phyloP scores from a whole-genome alignment of 2,329 filamentous ascomycete species.

The Macrophomina tecta region DNA sequence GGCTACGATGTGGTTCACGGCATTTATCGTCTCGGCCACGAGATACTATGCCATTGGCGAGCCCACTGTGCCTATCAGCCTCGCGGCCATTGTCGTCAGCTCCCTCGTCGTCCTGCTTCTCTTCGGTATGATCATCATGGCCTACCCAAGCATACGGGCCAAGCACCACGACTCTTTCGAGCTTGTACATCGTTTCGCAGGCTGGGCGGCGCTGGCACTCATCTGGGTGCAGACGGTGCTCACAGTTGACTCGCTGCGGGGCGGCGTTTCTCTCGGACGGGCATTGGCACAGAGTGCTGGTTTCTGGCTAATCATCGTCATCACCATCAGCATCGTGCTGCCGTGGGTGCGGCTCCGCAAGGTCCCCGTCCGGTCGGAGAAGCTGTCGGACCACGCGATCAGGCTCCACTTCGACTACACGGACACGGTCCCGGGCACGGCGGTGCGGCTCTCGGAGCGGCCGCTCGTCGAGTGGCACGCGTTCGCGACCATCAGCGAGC shows the following conservation, averaged over 20 bases:
- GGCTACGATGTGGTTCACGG: slow-evolving; percentile 50
- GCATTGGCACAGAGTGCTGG: slow-evolving; percentile 55
- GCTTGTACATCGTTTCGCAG: slow-evolving; percentile 42
- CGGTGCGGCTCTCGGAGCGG: slow-evolving; percentile 21
- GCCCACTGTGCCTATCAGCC: slow-evolving; percentile 18
- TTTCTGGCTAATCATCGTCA: slow-evolving; percentile 73
- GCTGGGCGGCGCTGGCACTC: slow-evolving; percentile 40
- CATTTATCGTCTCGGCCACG: slow-evolving; percentile 40
- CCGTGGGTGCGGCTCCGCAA: slow-evolving; percentile 76
- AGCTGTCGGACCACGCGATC: slow-evolving; percentile 74
- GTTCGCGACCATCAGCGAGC: slow-evolving; percentile 45
- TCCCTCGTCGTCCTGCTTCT: slow-evolving; percentile 35
- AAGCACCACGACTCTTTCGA: slow-evolving; percentile 44
- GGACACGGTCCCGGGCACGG: slow-evolving; percentile 13
- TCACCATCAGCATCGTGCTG: slow-evolving; percentile 69
- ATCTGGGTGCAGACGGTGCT: slow-evolving; percentile 40
- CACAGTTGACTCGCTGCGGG: slow-evolving; percentile 21
- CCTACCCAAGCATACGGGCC: slow-evolving; percentile 36
- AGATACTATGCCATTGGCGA: slow-evolving; percentile 34
- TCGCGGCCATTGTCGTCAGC: slow-evolving; percentile 34
- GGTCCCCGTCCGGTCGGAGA: slow-evolving; percentile 68
- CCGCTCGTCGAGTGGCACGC: slow-evolving; percentile 46
- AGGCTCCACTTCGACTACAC: slow-evolving; percentile 60
- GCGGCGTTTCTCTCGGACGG: slow-evolving; percentile 42
- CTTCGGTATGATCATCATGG: slow-evolving; percentile 35